A percentile compares a stretch with the other conserved stretches of the same genome.
Evolutionary conservation across 129 eudicot species (phyloP).

Genomic region (Pittosporum tobira): DNA sequence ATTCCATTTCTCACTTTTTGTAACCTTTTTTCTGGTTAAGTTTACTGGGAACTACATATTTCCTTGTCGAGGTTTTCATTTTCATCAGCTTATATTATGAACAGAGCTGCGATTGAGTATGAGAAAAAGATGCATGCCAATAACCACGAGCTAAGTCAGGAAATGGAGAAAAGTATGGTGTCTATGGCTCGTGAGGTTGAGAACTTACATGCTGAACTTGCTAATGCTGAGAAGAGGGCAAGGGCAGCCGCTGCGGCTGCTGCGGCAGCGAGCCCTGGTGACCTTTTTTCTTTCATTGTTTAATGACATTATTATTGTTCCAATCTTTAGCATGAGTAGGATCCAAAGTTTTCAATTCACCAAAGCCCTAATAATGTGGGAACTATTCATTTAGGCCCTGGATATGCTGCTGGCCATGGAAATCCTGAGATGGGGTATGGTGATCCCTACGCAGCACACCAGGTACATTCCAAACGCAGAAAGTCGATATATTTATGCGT

Average conservation of each 20-base stretch:
- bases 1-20: not conserved
- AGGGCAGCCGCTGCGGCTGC: slow-evolving; percentile 71
- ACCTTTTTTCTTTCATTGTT: not conserved
- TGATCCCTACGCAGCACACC: slow-evolving; percentile 25
- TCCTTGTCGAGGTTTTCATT: not conserved
- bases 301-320: not conserved
- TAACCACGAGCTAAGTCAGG: slow-evolving; percentile 41
- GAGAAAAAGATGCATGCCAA: slow-evolving; percentile 47
- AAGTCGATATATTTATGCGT: not conserved
- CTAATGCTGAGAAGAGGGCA: slow-evolving; percentile 66
- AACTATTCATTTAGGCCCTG: slow-evolving; percentile 32
- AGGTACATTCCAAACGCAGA: slow-evolving; percentile 21
- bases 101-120: slow-evolving; percentile 73
- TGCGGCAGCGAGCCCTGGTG: slow-evolving; percentile 52
- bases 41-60: not conserved
- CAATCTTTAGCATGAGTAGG: not conserved
- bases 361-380: not conserved
- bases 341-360: not conserved
- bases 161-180: slow-evolving; percentile 57
- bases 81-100: slow-evolving; percentile 5
- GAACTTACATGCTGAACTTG: slow-evolving; percentile 56
- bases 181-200: slow-evolving; percentile 64
- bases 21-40: not conserved
- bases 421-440: slow-evolving; percentile 23
- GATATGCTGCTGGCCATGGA: slow-evolving; percentile 32